phyloP scores from a whole-genome alignment of 2,329 filamentous ascomycete species.

The Diaporthe aspalathi region DNA sequence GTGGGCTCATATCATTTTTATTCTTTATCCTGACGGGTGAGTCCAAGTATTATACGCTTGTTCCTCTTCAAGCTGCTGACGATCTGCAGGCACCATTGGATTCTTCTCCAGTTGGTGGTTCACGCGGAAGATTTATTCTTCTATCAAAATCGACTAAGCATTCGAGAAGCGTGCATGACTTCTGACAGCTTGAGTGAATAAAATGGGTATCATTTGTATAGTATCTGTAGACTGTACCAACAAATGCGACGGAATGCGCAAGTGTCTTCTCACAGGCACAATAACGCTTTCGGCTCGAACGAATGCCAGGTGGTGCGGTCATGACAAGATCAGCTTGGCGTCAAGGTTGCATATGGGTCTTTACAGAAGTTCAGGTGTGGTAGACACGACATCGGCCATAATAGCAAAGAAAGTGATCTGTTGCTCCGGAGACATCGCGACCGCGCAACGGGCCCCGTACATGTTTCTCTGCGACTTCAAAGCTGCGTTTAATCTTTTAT shows the following conservation, averaged over 20 bases:
- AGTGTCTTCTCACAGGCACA: not conserved
- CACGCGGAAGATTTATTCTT: constrained; percentile 91
- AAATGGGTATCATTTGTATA: constrained; percentile 34
- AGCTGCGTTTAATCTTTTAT: not conserved
- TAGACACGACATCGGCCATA: not conserved
- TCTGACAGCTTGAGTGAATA: not conserved
- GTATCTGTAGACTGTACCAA: constrained; percentile 40
- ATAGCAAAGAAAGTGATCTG: not conserved
- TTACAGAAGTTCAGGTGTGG: constrained; percentile 16
- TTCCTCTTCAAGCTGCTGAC: constrained; percentile 39
- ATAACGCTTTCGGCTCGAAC: not conserved
- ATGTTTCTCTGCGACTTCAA: not conserved
- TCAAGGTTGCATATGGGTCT: constrained; percentile 19
- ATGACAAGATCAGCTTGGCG: constrained; percentile 15
- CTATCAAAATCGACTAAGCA: constrained; percentile 94
- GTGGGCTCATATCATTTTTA: constrained; percentile 85
- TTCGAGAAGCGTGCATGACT: not conserved
- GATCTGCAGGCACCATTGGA: constrained; percentile 82
- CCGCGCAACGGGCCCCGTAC: no score
- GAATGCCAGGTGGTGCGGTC: not conserved
- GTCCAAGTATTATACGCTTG: constrained; percentile 51
- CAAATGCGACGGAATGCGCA: constrained; percentile 16
- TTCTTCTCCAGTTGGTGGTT: constrained; percentile 97
- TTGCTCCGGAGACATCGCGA: not conserved
- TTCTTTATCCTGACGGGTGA: constrained; percentile 95